Evolutionary conservation across 2,329 filamentous ascomycete species (phyloP), one percentile per base, ranked within the genome.

Genomic region (Acarospora socialis): DNA sequence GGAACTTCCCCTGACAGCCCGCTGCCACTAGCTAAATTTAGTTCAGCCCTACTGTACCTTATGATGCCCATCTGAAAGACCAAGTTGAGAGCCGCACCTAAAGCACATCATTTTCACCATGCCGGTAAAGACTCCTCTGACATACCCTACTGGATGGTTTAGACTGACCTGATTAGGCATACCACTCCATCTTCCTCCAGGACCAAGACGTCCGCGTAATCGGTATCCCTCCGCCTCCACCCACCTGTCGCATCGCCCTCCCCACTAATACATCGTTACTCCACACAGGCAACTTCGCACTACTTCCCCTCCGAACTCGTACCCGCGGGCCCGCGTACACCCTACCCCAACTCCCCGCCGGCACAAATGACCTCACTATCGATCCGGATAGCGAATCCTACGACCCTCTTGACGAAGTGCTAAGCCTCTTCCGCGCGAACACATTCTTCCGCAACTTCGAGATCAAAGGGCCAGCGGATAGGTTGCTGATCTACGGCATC

Each of bases 391-490:
- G 74, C 57, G 83, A 93, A 57, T 86, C 80, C 50, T 95, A 95
- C 67, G 90, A 98, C 63, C 81, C 90, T 40, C 71, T 95, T 34
- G 90, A 98, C 61, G 90, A 98, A 65, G 76, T 92, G 31, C 70
- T 98, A 34, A 70, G 77, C 8, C 72, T 95, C 30, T 98, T 95
- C 70, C 82, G 90, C 43, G 87, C 90, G 49, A 95, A 98, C 66
- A 94, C 87, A 38, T 87, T 98, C 60, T 98, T 95, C 70, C 81
- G 90, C 50, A 98, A 95, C 69, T 98, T 98, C 50, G 90, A 95
- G 67, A 92, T 95, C 64, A 87, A 93, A 61, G 90, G 90, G 9
- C 81, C 83, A 16, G 87, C 90, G 36, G 90, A 98, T 60, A 73
- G 90, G 23, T 74, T 95, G 50, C 69, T 98, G 45, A 86, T 95